Percentiles rank a stretch among this genome's conserved stretches.
Conservation (phyloP, 2,329 filamentous ascomycete genomes). For the Xylaria polymorpha region DNA sequence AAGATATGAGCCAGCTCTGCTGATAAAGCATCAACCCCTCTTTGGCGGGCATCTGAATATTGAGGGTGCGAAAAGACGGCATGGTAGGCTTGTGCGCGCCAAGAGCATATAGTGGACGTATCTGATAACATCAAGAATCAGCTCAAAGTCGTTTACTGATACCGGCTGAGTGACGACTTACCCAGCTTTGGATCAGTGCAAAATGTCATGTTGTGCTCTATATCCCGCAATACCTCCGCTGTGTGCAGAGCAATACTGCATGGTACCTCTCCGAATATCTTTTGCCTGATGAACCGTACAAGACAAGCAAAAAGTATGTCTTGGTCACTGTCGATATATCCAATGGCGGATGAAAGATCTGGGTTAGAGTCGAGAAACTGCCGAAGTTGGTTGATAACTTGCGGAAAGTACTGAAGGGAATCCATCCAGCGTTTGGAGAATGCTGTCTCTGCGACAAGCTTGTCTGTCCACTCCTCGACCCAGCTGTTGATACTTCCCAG, state of each 20-base stretch:
- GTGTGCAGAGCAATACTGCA: background rate
- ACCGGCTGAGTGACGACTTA: background rate
- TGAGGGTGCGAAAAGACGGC: slow-evolving; percentile 7
- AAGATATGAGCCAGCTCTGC: slow-evolving; percentile 12
- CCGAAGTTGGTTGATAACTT: background rate
- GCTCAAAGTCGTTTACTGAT: too few species aligned
- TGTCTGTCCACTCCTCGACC: slow-evolving; percentile 21
- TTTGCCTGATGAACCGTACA: background rate
- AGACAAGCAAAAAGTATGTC: slow-evolving; percentile 8
- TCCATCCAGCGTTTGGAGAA: slow-evolving; percentile 1
- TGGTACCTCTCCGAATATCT: background rate
- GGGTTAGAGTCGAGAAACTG: background rate
- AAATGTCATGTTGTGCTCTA: background rate
- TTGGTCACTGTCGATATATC: slow-evolving; percentile 11
- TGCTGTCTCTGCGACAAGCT: background rate
- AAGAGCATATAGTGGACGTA: background rate
- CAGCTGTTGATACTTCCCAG: background rate
- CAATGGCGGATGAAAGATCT: background rate
- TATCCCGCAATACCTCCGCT: background rate
- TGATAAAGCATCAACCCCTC: background rate
- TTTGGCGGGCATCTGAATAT: slow-evolving; percentile 3
- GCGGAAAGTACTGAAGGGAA: background rate
- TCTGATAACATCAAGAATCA: background rate
- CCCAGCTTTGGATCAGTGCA: background rate
- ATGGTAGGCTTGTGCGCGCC: slow-evolving; percentile 16